A percentile compares a stretch with the other conserved stretches of the same genome.
These are phyloP conservation scores for Dentipellis sp. DNA, from an alignment of 768 basidiomycete species.

Conservation along the genomic window DNA sequence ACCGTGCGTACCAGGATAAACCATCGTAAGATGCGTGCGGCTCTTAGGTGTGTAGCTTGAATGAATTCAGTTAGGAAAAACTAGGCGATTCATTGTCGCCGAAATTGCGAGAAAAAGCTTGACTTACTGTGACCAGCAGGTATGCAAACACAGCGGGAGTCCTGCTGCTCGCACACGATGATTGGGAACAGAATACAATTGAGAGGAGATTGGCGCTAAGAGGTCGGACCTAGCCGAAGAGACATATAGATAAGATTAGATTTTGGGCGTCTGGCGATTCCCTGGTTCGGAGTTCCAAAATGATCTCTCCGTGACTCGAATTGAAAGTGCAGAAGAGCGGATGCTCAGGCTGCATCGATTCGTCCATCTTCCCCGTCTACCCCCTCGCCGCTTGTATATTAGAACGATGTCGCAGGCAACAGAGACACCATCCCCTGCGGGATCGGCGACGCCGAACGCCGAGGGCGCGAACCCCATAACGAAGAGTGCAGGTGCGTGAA, in stretches of 20 bases:
- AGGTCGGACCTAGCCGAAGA: too few relatives aligned
- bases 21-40: neutral
- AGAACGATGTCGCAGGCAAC: slow-evolving; percentile 15
- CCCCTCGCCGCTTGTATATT: neutral
- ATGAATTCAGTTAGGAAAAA: too few relatives aligned
- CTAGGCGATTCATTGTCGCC: too few relatives aligned
- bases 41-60: too few relatives aligned
- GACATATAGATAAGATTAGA: neutral
- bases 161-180: too few relatives aligned
- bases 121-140: too few relatives aligned
- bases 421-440: slow-evolving; percentile 5
- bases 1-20: slow-evolving; percentile 2
- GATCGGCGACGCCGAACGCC: slow-evolving; percentile 1
- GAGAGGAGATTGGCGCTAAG: too few relatives aligned
- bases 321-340: neutral
- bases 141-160: too few relatives aligned
- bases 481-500: slow-evolving; percentile 28
- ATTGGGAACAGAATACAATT: too few relatives aligned
- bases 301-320: slow-evolving; percentile 1
- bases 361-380: slow-evolving; percentile 8
- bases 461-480: slow-evolving; percentile 18
- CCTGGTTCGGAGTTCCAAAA: neutral
- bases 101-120: too few relatives aligned
- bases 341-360: slow-evolving; percentile 19
- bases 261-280: neutral